phyloP scores from a whole-genome alignment of 768 basidiomycete species.

The Coprinellus aureogranulatus region DNA sequence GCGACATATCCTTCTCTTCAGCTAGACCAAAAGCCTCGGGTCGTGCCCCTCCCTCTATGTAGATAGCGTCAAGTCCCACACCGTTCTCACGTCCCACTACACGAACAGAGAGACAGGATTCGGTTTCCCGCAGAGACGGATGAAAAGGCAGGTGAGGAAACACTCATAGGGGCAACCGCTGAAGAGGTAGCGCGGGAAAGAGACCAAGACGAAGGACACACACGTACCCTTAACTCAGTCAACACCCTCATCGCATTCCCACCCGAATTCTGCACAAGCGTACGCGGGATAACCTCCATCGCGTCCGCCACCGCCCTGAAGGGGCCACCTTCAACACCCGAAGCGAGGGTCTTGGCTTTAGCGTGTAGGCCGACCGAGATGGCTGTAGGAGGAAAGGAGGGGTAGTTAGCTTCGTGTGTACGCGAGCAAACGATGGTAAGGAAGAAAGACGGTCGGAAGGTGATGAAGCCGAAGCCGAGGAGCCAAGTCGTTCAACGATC shows the following conservation, averaged over 20 bases:
- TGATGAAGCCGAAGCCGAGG: too few species aligned
- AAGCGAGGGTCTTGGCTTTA: constrained; percentile 71
- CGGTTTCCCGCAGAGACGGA: too few species aligned
- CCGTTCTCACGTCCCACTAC: too few species aligned
- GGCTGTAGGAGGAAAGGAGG: constrained; percentile 23
- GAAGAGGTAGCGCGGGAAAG: background rate
- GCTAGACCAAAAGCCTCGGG: too few species aligned
- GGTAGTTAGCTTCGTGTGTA: too few species aligned
- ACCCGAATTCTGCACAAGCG: constrained; percentile 91
- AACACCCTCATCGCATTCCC: constrained; percentile 92
- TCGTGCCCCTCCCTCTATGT: too few species aligned
- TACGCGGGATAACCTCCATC: constrained; percentile 95
- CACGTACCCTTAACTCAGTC: constrained; percentile 84
- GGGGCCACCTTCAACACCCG: constrained; percentile 86
- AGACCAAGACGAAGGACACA: background rate
- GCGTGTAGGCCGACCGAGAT: constrained; percentile 83
- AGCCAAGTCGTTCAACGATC: too few species aligned
- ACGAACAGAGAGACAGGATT: too few species aligned
- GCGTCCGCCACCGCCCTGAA: constrained; percentile 92
- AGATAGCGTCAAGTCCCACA: too few species aligned
- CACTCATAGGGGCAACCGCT: background rate
- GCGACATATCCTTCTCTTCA: background rate
- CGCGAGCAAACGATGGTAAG: too few species aligned
- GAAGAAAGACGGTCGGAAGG: too few species aligned
- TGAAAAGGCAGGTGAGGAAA: too few species aligned